These are phyloP conservation scores for Gossypium raimondii DNA, from an alignment of 345 rosid species.

Conservation along the genomic window DNA sequence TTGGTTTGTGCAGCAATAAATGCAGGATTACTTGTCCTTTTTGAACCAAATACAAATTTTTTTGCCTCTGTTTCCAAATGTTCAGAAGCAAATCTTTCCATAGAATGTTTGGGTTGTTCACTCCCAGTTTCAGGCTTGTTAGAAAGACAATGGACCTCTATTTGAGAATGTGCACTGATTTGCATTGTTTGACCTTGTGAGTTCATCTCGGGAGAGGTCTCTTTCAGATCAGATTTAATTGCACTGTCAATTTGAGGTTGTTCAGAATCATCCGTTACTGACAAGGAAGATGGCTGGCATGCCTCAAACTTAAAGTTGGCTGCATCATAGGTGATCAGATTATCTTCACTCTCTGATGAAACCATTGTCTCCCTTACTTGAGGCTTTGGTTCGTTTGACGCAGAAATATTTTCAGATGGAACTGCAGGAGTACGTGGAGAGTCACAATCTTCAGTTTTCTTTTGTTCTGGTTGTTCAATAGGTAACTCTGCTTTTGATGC, in stretches of 20 bases:
- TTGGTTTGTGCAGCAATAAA: conserved; percentile 70
- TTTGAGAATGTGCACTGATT: conserved; percentile 28
- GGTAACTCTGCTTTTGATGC: conserved; percentile 27
- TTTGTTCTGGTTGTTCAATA: conserved; percentile 34
- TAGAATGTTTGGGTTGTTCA: conserved; percentile 55
- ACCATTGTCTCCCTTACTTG: conserved; percentile 25
- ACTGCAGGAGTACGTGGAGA: conserved; percentile 23
- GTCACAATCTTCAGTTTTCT: conserved; percentile 25
- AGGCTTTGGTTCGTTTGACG: conserved; percentile 27
- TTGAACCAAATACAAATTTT: conserved; percentile 38
- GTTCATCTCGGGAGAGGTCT: conserved; percentile 33
- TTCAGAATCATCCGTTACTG: conserved; percentile 28
- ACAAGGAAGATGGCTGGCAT: conserved; percentile 21
- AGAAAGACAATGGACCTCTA: conserved; percentile 26
- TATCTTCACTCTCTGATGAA: conserved; percentile 39
- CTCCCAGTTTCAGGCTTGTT: conserved; percentile 37
- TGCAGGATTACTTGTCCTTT: conserved; percentile 56
- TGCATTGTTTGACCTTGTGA: conserved; percentile 28
- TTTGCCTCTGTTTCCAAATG: conserved; percentile 48
- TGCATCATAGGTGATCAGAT: conserved; percentile 35
- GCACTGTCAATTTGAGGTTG: conserved; percentile 32
- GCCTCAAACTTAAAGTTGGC: conserved; percentile 31
- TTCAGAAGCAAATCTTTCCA: conserved; percentile 55
- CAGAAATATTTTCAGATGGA: conserved; percentile 32
- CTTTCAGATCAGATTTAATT: conserved; percentile 34